Evolutionary conservation across 768 basidiomycete species (phyloP), one percentile per base, ranked within the genome.

Genomic region (Phaffia tasmanica): DNA sequence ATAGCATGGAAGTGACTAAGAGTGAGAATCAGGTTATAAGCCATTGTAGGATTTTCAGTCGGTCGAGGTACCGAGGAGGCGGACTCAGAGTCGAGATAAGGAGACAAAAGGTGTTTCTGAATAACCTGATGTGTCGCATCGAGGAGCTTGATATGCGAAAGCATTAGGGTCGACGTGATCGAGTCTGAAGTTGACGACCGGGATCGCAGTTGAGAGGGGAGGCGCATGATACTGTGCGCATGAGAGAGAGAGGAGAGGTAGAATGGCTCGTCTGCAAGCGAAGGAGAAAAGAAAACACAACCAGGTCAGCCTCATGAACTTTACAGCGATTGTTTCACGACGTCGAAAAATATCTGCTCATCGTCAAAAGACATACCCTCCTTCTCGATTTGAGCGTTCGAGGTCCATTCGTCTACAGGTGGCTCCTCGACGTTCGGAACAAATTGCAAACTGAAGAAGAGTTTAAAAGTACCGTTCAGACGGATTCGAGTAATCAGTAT

Each of bases 351-450:
- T 27, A 2, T n/a, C 53, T 23, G 53, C 53, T 29, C 53, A 5
- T 42, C 35, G 11, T 42, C 35, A 11, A 29, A 56, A 29, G 27
- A 59, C 67, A 32, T n/a, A 69, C 63, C 67, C 19, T 64, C 57
- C n/a, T 58, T 57, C 25, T 64, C 67, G 11, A 69, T 50, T 30
- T 57, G 50, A 1, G 63, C 63, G 19, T 27, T 46, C 3, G 19
- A 4, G 11, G 55, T 53, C 67, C 67, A 69, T 47, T 69, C 62
- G 9, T 69, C 67, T 23, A 69, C 50, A 21, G 62, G 67, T 18
- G 61, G 19, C 46, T 63, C 57, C 9, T 50, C 62, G 4, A 30
- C 18, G 27, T 29, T 19, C 29, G 62, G 62, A 11, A 69, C 35
- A 53, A 69, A 64, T 49, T 60, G 67, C 29, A 63, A 50, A 19